Conservation (phyloP, 2,329 filamentous ascomycete species). For the Aschersonia sp. region DNA sequence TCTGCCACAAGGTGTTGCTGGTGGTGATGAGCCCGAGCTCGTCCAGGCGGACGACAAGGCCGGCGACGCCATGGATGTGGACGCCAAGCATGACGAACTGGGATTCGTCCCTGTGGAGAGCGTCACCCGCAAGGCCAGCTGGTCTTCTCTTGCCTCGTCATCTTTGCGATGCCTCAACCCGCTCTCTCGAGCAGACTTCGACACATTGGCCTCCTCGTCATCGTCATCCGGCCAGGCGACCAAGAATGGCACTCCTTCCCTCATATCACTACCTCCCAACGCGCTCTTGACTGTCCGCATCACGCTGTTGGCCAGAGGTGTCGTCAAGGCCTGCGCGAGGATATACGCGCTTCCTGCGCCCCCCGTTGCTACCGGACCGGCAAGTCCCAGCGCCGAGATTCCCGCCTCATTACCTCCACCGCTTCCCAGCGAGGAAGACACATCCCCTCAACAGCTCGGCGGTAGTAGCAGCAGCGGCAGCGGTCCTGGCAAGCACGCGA, state of each 20-base stretch:
- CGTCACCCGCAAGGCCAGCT: no score
- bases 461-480: neutral
- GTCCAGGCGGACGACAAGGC: slow-evolving; percentile 2
- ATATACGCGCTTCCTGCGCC: slow-evolving; percentile 64
- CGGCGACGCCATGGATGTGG: slow-evolving; percentile 16
- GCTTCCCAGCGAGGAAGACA: neutral
- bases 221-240: neutral
- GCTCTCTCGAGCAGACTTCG: neutral
- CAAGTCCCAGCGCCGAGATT: slow-evolving; percentile 26
- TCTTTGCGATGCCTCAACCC: no score
- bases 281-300: slow-evolving; percentile 49
- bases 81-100: neutral
- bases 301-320: slow-evolving; percentile 53
- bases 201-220: neutral
- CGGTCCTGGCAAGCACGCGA: neutral
- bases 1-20: neutral
- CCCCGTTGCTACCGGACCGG: slow-evolving; percentile 5
- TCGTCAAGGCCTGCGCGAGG: slow-evolving; percentile 56
- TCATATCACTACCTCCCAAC: slow-evolving; percentile 11
- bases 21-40: neutral
- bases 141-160: no score
- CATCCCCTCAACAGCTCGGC: no score
- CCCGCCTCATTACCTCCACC: slow-evolving; percentile 26
- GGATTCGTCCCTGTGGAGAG: slow-evolving; percentile 4
- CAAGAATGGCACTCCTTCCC: neutral